These are phyloP conservation scores for Capsicum chinense DNA, from an alignment of 257 asterid species.

Conservation along the genomic window DNA sequence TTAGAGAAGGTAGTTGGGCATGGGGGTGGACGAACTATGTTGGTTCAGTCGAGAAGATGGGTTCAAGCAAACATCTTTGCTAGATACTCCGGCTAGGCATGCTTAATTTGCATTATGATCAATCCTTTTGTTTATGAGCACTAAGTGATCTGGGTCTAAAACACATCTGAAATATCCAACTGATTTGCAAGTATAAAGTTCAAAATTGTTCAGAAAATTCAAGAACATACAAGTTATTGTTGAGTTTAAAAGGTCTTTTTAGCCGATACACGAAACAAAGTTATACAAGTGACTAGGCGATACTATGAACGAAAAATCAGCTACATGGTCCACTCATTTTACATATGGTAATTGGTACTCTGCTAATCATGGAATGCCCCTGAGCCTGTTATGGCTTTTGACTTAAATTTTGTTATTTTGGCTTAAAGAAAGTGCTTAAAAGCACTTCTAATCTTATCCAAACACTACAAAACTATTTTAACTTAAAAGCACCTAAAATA, in stretches of 20 bases:
- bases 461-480: too few relatives aligned
- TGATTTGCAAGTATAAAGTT: background rate
- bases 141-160: background rate
- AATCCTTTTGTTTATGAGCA: background rate
- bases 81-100: background rate
- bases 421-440: too few relatives aligned
- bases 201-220: background rate
- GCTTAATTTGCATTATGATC: background rate
- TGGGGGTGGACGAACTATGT: background rate
- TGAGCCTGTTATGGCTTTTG: background rate
- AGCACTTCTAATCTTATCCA: too few relatives aligned
- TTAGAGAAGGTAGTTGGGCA: background rate
- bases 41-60: background rate
- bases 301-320: background rate
- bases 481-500: too few relatives aligned
- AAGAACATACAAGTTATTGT: constrained; percentile 15
- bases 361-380: background rate
- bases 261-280: background rate
- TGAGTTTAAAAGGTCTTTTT: background rate
- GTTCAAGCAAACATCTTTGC: background rate
- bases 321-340: background rate
- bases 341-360: background rate
- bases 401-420: too few relatives aligned
- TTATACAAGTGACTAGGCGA: constrained; percentile 5
- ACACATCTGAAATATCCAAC: background rate